Evolutionary conservation across 495 filamentous ascomycete species (phyloP), one percentile per base, ranked within the genome.

Genomic region (Hamigera avellanea): DNA sequence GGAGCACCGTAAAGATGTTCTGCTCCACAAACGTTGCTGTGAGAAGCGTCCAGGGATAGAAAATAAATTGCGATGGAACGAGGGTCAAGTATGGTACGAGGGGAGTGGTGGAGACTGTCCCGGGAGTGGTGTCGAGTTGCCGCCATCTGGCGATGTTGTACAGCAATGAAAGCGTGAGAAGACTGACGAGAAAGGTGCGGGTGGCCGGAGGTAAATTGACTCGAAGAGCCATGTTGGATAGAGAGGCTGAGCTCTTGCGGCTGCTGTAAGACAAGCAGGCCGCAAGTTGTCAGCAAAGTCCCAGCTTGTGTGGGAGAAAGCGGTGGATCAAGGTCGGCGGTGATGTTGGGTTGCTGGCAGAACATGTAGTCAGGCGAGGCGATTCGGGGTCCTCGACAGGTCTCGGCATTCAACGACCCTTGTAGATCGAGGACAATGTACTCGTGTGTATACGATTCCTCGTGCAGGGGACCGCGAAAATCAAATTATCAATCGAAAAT

Each of bases 191-290:
- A 33, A 85, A 71, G 48, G 77, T 67, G 37, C 89, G 81, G 26
- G 91, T 95, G 35, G 93, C 74, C 3, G 91, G 89, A 41, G 91
- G 91, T 41, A 95, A 77, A 49, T 89, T 94, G 65, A 96, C 73
- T 68, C 86, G 76, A 33, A 86, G 69, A 49, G 82, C 73, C 85
- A 93, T 88, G 31, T 41, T 57, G 54, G 23, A 37, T n/a, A 8
- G 18, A 14, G 16, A 17, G n/a, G 30, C 28, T 37, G 26, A 46
- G 42, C 48, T 40, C 42, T 53, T 50, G 52, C 55, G 52, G 49
- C 52, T 51, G 45, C 40, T 40, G 12, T 16, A 25, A 14, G 14
- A 18, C 35, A 39, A 15, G 43, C 47, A 55, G 55, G 52, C 58
- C 53, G 47, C 51, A 49, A 48, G 49, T 44, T 49, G 36, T 45